A percentile compares a stretch with the other conserved stretches of the same genome.
Conservation (phyloP, 1,284 basidiomycete genomes). For the Salmacisia buchloeana region DNA sequence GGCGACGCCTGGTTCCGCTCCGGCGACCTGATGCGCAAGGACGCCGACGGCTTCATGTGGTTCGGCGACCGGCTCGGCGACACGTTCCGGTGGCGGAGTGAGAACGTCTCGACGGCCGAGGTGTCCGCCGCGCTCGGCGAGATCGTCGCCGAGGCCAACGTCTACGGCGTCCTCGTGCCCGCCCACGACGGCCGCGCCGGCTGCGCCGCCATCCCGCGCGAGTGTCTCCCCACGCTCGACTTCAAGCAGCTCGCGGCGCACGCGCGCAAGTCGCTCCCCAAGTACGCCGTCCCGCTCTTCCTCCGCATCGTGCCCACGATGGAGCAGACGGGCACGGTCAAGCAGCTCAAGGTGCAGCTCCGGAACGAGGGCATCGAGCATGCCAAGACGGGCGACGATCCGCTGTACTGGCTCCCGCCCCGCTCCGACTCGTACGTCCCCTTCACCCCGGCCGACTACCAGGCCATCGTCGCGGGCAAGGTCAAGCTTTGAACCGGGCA, state of each 20-base stretch:
- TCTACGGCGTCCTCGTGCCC: constrained; percentile 51
- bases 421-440: constrained; percentile 28
- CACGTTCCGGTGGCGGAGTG: constrained; percentile 48
- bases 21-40: constrained; percentile 46
- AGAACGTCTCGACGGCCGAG: constrained; percentile 49
- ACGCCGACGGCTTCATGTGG: constrained; percentile 45
- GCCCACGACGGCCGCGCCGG: constrained; percentile 50
- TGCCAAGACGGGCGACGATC: constrained; percentile 27
- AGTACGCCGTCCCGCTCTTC: constrained; percentile 51
- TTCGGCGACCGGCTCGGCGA: constrained; percentile 49
- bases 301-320: constrained; percentile 42
- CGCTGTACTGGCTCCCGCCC: constrained; percentile 41
- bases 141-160: constrained; percentile 47
- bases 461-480: constrained; percentile 30
- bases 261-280: constrained; percentile 42
- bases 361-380: constrained; percentile 50
- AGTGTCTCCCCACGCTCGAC: constrained; percentile 26
- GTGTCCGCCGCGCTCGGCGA: constrained; percentile 44
- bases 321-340: constrained; percentile 47
- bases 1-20: constrained; percentile 49
- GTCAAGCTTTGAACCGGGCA: constrained; percentile 35
- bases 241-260: constrained; percentile 31
- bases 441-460: constrained; percentile 28
- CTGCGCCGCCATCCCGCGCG: constrained; percentile 48
- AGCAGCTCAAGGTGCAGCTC: constrained; percentile 46